Base-by-base conservation (phyloP, 192 early-diverging fungal species). In the Coemansia biformis region DNA sequence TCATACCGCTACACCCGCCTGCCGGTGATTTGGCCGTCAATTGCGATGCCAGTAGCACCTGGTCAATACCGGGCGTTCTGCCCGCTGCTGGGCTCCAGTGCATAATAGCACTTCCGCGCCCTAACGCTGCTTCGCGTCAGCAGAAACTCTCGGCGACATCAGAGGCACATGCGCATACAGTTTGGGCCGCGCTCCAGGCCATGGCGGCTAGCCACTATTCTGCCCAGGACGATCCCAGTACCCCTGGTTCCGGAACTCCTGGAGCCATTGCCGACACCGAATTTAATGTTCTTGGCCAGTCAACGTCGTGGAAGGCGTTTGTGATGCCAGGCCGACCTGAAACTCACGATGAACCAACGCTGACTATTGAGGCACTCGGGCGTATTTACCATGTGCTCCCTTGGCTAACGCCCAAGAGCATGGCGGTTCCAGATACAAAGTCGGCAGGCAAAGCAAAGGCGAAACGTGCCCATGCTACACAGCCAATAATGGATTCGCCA, bases 71-170 rank as follows among this genome's bases (percentile, higher is more conserved):
- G 14, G 21, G 31, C 1, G 21, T 48, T 1, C 49, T 72, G 16
- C 68, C 68, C 0, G 26, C 61, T 5, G 57, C 37, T 13, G 68
- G 68, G 0, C 61, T 72, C 3, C 68, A 72, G 8, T 72, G 61
- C 31, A 57, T 72, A 18, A 35, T 72, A 22, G 26, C 48, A 34
- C 2, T 64, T 0, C 56, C 63, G 3, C 30, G 19, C 29, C 29
- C 36, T 17, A 2, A 10, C 30, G 0, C 2, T 1, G 0, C 5
- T 4, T 18, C 11, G n/a, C 18, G 8, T 17, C 23, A 4, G 3
- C 22, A 30, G 8, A 15, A 21, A 9, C 29, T 46, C 10, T 57
- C 68, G 1, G 33, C 46, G 14, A 53, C 61, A 0, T 64, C 61
- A 2, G 68, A 72, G 21, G 7, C 51, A 1, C 32, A 46, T 14